Percentiles rank a stretch among this genome's conserved stretches.
Conservation (phyloP, 2,329 filamentous ascomycete genomes). For the Penicillium sp. region DNA sequence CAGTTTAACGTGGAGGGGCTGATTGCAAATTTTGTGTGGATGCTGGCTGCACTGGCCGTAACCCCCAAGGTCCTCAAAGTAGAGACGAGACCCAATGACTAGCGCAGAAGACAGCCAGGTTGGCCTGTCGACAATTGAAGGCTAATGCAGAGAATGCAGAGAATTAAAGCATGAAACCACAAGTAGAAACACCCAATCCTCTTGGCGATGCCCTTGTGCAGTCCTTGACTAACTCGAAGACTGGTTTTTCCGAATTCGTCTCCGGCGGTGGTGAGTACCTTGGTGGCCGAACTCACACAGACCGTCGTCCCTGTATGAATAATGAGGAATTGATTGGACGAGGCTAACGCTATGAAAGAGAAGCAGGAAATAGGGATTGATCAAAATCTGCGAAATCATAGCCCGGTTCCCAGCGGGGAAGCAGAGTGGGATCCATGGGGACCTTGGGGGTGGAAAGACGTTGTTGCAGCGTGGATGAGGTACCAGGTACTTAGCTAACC, state of each 20-base stretch:
- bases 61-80: constrained; percentile 25
- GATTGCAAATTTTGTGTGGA: constrained; percentile 8
- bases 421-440: constrained; percentile 22
- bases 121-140: constrained; percentile 12
- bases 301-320: background rate
- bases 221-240: too few relatives aligned
- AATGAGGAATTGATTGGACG: background rate
- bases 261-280: constrained; percentile 7
- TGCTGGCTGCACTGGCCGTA: constrained; percentile 10
- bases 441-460: constrained; percentile 33
- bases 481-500: constrained; percentile 11
- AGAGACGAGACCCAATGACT: constrained; percentile 15
- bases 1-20: constrained; percentile 10
- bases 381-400: constrained; percentile 20
- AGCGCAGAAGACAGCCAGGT: constrained; percentile 9
- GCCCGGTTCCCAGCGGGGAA: constrained; percentile 3
- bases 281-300: constrained; percentile 3
- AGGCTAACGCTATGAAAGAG: background rate
- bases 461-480: constrained; percentile 10
- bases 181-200: background rate
- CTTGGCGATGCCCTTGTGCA: constrained; percentile 4
- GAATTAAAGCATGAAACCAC: constrained; percentile 3
- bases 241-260: background rate
- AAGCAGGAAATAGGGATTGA: constrained; percentile 1
- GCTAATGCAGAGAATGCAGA: constrained; percentile 8